Percentiles rank a stretch among this genome's conserved stretches.
phyloP scores from a whole-genome alignment of 352 stramenopile species.

The Globisporangium paddicum region DNA sequence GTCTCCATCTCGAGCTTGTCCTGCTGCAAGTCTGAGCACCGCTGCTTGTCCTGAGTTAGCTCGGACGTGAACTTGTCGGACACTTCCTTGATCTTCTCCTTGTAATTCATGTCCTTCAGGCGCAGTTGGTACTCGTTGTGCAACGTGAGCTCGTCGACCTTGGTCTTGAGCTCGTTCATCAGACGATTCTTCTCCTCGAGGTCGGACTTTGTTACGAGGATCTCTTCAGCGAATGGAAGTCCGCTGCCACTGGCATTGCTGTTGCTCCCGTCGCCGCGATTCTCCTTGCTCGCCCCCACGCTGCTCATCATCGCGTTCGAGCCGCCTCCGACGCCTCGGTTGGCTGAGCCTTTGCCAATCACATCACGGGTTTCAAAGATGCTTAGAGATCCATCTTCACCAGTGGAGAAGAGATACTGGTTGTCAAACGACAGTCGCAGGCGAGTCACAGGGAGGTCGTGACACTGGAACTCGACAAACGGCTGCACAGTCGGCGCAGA shows the following conservation, averaged over 20 bases:
- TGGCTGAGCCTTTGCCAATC: slow-evolving; percentile 35
- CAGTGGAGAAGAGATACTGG: slow-evolving; percentile 90
- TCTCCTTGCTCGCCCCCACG: slow-evolving; percentile 21
- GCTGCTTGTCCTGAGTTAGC: slow-evolving; percentile 90
- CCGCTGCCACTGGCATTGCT: slow-evolving; percentile 45
- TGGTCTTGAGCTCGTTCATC: slow-evolving; percentile 92
- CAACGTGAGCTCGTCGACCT: slow-evolving; percentile 92
- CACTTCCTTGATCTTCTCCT: slow-evolving; percentile 95
- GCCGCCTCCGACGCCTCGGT: slow-evolving; percentile 16
- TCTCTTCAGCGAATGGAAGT: slow-evolving; percentile 87
- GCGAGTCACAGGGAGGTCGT: slow-evolving; percentile 70
- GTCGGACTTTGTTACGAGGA: slow-evolving; percentile 92
- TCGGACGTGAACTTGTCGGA: slow-evolving; percentile 93
- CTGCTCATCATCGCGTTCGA: slow-evolving; percentile 28
- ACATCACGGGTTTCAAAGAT: slow-evolving; percentile 88
- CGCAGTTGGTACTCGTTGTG: slow-evolving; percentile 95
- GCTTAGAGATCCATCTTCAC: slow-evolving; percentile 88
- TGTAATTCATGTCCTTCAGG: slow-evolving; percentile 95
- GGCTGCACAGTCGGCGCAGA: slow-evolving; percentile 14
- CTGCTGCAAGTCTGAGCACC: slow-evolving; percentile 84
- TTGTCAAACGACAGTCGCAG: slow-evolving; percentile 86
- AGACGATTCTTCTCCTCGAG: slow-evolving; percentile 91
- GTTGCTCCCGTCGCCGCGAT: slow-evolving; percentile 15
- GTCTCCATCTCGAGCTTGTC: slow-evolving; percentile 91
- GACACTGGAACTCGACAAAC: slow-evolving; percentile 73